Evolutionary conservation across 2,329 filamentous ascomycete genomes (phyloP).

Genomic region (Fusarium tuaranense): DNA sequence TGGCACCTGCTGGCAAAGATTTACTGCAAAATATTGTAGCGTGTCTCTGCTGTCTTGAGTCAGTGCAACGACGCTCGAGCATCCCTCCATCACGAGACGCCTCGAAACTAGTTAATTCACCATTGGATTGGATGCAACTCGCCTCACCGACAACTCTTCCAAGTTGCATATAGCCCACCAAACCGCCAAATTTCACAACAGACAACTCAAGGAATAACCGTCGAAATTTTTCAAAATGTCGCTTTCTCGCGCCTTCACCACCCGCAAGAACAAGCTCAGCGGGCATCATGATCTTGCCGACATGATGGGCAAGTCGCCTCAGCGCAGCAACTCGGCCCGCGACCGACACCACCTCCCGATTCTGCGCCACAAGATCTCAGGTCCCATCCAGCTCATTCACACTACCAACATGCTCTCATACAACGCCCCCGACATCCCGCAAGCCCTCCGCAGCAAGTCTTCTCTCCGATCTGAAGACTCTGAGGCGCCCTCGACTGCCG

Average conservation of each 20-base stretch:
- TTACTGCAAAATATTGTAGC: slow-evolving; percentile 24
- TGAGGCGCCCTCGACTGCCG: slow-evolving; percentile 68
- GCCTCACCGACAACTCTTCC: neutral
- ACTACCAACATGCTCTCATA: slow-evolving; percentile 98
- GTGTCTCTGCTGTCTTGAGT: slow-evolving; percentile 22
- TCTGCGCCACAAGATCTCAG: slow-evolving; percentile 82
- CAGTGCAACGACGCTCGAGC: slow-evolving; percentile 34
- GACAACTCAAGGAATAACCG: slow-evolving; percentile 4
- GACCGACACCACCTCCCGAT: slow-evolving; percentile 54
- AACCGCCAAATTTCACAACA: slow-evolving; percentile 11
- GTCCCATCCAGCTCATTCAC: slow-evolving; percentile 86
- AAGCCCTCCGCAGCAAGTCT: slow-evolving; percentile 58
- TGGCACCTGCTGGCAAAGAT: slow-evolving; percentile 22
- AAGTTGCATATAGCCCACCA: slow-evolving; percentile 16
- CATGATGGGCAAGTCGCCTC: slow-evolving; percentile 50
- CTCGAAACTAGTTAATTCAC: slow-evolving; percentile 3
- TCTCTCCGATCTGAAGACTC: slow-evolving; percentile 76
- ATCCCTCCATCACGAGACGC: slow-evolving; percentile 13
- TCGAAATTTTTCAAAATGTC: slow-evolving; percentile 53
- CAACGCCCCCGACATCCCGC: slow-evolving; percentile 86
- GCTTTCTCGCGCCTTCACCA: slow-evolving; percentile 78
- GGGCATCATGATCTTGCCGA: slow-evolving; percentile 56
- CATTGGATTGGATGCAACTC: neutral
- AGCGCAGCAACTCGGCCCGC: slow-evolving; percentile 62
- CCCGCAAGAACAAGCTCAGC: slow-evolving; percentile 70